A percentile compares a stretch with the other conserved stretches of the same genome.
Conservation (phyloP, 345 rosid genomes). For the Lenwebbia sp. region DNA sequence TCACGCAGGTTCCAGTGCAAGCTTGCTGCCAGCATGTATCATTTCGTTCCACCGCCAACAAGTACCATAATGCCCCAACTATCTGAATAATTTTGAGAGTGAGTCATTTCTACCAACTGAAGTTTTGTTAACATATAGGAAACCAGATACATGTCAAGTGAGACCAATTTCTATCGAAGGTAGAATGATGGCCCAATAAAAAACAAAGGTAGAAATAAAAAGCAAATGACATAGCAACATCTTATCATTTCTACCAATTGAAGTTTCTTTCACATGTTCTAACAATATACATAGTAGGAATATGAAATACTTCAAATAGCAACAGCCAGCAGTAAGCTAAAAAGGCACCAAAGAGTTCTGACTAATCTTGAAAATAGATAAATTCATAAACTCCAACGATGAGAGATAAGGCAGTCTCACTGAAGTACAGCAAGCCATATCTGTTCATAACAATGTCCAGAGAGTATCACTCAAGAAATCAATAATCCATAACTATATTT, state of each 20-base stretch:
- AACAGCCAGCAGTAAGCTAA: background rate
- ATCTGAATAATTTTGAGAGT: conserved; percentile 28
- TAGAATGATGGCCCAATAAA: background rate
- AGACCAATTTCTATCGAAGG: background rate
- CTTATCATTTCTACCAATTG: background rate
- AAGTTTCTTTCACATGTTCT: background rate
- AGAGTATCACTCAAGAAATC: background rate
- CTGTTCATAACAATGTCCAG: background rate
- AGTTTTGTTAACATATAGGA: background rate
- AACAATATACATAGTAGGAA: background rate
- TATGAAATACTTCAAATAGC: background rate
- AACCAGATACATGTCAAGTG: background rate
- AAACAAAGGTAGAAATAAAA: background rate
- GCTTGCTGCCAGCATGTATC: conserved; percentile 66
- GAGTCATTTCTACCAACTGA: background rate
- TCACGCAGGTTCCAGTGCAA: conserved; percentile 31
- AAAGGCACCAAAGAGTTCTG: background rate
- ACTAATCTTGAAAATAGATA: background rate
- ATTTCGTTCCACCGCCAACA: conserved; percentile 73
- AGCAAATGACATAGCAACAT: background rate
- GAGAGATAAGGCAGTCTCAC: background rate
- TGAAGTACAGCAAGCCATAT: background rate
- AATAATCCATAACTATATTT: background rate
- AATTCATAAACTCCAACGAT: background rate
- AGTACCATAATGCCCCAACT: conserved; percentile 94